phyloP scores from a whole-genome alignment of 176 grass and related monocot genomes.

The Cenchrus americanus region DNA sequence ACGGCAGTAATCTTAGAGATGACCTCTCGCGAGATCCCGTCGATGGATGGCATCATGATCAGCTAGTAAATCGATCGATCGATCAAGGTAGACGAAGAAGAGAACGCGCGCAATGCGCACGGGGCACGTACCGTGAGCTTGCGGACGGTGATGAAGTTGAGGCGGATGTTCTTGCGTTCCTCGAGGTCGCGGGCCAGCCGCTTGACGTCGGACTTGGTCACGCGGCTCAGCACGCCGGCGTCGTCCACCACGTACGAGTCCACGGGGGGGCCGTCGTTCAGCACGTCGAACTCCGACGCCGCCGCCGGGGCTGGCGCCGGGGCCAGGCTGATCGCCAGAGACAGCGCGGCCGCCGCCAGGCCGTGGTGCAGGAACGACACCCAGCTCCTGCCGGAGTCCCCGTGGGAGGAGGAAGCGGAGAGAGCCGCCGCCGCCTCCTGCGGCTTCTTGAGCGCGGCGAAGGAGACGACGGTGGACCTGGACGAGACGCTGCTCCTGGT shows the following conservation, averaged over 20 bases:
- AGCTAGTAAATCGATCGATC: too few species aligned
- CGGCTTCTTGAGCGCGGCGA: slow-evolving; percentile 49
- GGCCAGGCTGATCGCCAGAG: slow-evolving; percentile 73
- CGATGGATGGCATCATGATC: background rate
- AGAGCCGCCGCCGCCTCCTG: background rate
- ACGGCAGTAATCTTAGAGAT: background rate
- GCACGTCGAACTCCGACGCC: slow-evolving; percentile 94
- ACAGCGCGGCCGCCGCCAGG: slow-evolving; percentile 69
- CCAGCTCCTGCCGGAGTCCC: slow-evolving; percentile 47
- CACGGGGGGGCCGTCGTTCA: slow-evolving; percentile 70
- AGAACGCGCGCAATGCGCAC: background rate
- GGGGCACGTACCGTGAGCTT: slow-evolving; percentile 75
- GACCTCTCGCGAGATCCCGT: too few species aligned
- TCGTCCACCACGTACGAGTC: slow-evolving; percentile 91
- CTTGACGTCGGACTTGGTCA: slow-evolving; percentile 92
- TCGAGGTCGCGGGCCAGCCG: slow-evolving; percentile 77
- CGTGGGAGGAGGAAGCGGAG: background rate
- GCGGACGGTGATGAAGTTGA: slow-evolving; percentile 93
- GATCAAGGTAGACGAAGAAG: too few species aligned
- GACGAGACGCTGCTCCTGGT: slow-evolving; percentile 41
- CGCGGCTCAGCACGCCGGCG: slow-evolving; percentile 92
- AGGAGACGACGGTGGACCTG: slow-evolving; percentile 45
- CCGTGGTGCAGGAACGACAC: slow-evolving; percentile 77
- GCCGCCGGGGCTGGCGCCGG: slow-evolving; percentile 56
- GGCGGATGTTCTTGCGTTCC: slow-evolving; percentile 77